These are phyloP conservation scores for Linum tenue DNA, from an alignment of 345 rosid genomes.

Conservation along the genomic window DNA sequence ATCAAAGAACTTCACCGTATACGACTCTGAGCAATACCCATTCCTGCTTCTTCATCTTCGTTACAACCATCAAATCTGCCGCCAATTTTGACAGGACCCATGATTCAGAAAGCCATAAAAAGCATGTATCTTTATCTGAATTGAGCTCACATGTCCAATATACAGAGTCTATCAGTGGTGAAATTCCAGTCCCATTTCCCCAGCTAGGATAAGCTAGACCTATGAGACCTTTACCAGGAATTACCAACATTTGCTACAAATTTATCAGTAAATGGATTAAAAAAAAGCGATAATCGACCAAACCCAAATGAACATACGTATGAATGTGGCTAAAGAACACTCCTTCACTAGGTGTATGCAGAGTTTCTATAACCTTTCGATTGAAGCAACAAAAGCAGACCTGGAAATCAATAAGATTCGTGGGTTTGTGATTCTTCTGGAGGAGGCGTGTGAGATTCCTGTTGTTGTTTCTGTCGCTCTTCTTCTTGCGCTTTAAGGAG, in stretches of 20 bases:
- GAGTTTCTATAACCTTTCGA: too few relatives aligned
- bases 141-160: background rate
- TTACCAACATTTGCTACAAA: too few relatives aligned
- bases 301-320: background rate
- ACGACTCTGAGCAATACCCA: background rate
- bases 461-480: background rate
- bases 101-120: background rate
- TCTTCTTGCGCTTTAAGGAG: conserved; percentile 36
- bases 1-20: background rate
- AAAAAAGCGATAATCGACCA: too few relatives aligned
- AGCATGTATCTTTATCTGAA: too few relatives aligned
- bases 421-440: background rate
- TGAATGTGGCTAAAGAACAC: background rate
- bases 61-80: background rate
- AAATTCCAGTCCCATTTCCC: background rate
- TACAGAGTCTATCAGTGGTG: background rate
- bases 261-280: too few relatives aligned
- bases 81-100: background rate
- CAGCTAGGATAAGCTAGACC: background rate
- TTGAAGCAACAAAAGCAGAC: background rate
- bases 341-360: too few relatives aligned
- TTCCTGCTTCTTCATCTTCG: background rate
- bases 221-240: background rate
- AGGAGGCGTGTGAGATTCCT: background rate
- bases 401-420: background rate